Evolutionary conservation across 495 filamentous ascomycete species (phyloP), one percentile per base, ranked within the genome.

Genomic region (Penicillium odoratum): DNA sequence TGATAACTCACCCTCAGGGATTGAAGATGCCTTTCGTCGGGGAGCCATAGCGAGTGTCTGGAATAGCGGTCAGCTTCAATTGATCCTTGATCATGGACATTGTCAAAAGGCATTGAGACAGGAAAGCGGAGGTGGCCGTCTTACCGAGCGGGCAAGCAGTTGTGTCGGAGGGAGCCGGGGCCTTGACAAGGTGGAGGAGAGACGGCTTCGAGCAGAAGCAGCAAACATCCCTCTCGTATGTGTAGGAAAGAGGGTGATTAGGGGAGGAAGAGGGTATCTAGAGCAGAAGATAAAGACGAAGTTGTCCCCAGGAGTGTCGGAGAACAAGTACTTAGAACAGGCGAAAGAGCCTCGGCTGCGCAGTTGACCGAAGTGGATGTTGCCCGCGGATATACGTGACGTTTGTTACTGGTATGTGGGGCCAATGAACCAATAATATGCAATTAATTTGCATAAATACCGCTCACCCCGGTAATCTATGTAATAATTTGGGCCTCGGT

Each of bases 1-100:
- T 71, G 67, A 68, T 61, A 42, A 75, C 75, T 67, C 56, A 79
- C 76, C 76, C 66, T 79, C 75, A 43, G 76, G 76, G 58, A 79
- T 73, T 25, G 76, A 79, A 21, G 76, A 79, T 42, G 74, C 73
- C 52, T 77, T 70, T 54, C 76, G 72, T 40, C 69, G 65, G 51
- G 74, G 69, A 61, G 76, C 74, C 76, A 79, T 79, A 52, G 65
- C 66, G 52, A 69, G 67, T 55, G 71, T 66, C 76, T 79, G 48
- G 29, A 1, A 50, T 11, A 45, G n/a, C 30, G 1, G 51, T 60
- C 51, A 67, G 61, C 42, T 13, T 30, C 31, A 56, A 48, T 48
- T 48, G 44, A 4, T 31, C 29, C 18, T 33, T 5, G 16, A 8
- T 31, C 16, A n/a, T 40, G 16, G 8, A 51, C 8, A 34, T 40